Percentiles rank a stretch among this genome's conserved stretches.
These are phyloP conservation scores for Trifolium repens DNA, from an alignment of 306 rosid genomes.

Conservation along the genomic window DNA sequence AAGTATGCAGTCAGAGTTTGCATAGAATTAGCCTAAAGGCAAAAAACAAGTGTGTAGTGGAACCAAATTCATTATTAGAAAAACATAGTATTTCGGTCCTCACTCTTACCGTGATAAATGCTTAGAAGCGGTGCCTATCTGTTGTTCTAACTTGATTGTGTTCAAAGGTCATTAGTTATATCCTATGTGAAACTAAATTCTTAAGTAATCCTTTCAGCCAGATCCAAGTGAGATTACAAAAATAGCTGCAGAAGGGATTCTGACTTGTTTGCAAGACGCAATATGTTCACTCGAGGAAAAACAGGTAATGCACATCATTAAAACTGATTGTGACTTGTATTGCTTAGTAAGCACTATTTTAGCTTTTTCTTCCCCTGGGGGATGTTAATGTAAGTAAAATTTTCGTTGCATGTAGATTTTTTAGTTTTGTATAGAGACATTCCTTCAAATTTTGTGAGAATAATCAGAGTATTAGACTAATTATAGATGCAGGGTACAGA, in stretches of 20 bases:
- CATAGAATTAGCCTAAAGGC: not conserved
- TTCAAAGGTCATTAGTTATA: constrained; percentile 30
- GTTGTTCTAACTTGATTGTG: constrained; percentile 35
- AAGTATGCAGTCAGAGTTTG: constrained; percentile 11
- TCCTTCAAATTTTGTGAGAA: constrained; percentile 16
- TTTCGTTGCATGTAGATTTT: not conserved
- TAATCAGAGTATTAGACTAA: not conserved
- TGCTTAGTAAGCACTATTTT: constrained; percentile 12
- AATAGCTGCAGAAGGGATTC: constrained; percentile 92
- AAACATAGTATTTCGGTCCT: constrained; percentile 21
- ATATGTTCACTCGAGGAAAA: constrained; percentile 74
- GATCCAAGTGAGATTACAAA: constrained; percentile 71
- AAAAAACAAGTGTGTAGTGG: not conserved
- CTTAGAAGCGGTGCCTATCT: constrained; percentile 34
- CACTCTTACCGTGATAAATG: constrained; percentile 10
- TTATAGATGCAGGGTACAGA: constrained; percentile 4
- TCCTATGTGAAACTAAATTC: constrained; percentile 33
- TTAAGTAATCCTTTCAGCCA: constrained; percentile 66
- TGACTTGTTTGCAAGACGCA: constrained; percentile 89
- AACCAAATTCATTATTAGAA: constrained; percentile 17
- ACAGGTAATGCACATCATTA: constrained; percentile 56
- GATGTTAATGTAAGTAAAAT: constrained; percentile 8
- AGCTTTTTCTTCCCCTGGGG: constrained; percentile 9
- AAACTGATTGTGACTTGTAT: constrained; percentile 25
- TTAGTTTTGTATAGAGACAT: not conserved